Evolutionary conservation across 441 rosid species (phyloP).

Genomic region (Metrosideros polymorpha): DNA sequence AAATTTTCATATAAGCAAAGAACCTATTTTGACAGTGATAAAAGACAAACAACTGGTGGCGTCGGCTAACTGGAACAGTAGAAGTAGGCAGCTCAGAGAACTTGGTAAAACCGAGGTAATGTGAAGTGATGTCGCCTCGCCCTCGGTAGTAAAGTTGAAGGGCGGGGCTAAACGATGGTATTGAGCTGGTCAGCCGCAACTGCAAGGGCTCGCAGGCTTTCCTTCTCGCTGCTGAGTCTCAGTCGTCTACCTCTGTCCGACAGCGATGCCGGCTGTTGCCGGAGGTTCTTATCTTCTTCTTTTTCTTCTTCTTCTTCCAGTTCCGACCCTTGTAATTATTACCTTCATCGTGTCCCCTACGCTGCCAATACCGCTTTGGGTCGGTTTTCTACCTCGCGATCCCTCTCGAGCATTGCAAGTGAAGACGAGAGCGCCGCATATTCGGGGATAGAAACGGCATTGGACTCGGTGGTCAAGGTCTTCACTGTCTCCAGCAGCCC

Average conservation of each 20-base stretch:
- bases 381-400: background rate
- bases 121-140: background rate
- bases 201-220: background rate
- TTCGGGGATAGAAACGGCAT: slow-evolving; percentile 45
- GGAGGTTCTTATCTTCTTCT: background rate
- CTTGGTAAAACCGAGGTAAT: background rate
- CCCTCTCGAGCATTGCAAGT: background rate
- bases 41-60: background rate
- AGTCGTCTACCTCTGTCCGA: background rate
- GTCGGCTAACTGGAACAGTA: background rate
- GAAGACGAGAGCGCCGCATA: slow-evolving; percentile 11
- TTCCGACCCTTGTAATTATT: background rate
- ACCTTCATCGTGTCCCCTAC: background rate
- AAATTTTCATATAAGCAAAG: background rate
- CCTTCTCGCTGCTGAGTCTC: background rate
- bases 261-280: background rate
- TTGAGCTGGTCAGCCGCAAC: background rate
- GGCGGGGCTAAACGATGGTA: background rate
- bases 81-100: background rate
- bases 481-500: slow-evolving; percentile 76
- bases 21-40: background rate
- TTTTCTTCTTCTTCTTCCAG: background rate
- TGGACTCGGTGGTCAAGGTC: slow-evolving; percentile 75
- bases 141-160: background rate
- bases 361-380: background rate